Conservation (phyloP, 2,329 filamentous ascomycete species). For the Sporothrix pseudoabietina region DNA sequence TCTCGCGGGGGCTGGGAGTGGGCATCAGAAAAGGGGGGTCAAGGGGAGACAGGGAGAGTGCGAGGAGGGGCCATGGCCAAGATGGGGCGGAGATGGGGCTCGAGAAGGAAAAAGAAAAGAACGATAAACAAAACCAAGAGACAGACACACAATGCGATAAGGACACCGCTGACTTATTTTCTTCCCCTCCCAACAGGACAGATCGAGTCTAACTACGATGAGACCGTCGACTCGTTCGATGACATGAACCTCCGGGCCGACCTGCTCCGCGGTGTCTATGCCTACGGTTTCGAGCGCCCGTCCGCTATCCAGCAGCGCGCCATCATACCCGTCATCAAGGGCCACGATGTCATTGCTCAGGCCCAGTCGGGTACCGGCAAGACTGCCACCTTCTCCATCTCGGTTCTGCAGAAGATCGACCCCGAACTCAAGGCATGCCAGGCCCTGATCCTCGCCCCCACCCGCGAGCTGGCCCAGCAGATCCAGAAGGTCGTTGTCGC, state of each 20-base stretch:
- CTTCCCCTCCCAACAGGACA: slow-evolving; percentile 63
- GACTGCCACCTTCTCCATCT: slow-evolving; percentile 99
- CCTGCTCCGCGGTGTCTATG: slow-evolving; percentile 98
- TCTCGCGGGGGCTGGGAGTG: neutral
- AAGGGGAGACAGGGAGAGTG: slow-evolving; percentile 15
- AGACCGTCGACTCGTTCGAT: slow-evolving; percentile 99
- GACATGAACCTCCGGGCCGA: slow-evolving; percentile 96
- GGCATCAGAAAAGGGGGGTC: neutral
- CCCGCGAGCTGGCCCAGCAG: slow-evolving; percentile 97
- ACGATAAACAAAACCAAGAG: neutral
- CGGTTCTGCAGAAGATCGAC: slow-evolving; percentile 98
- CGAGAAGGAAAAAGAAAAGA: neutral
- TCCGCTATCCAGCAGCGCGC: slow-evolving; percentile 99
- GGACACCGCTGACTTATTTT: neutral
- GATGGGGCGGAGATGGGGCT: neutral
- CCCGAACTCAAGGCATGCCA: slow-evolving; percentile 94
- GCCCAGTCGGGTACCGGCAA: slow-evolving; percentile 99
- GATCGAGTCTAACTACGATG: slow-evolving; percentile 99
- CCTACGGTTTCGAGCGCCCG: slow-evolving; percentile 99
- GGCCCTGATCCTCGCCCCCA: slow-evolving; percentile 96
- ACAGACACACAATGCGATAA: neutral
- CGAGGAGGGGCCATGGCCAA: no score
- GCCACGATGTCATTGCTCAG: slow-evolving; percentile 99
- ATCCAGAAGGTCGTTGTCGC: slow-evolving; percentile 99
- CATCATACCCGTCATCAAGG: slow-evolving; percentile 99